A percentile compares a stretch with the other conserved stretches of the same genome.
These are phyloP conservation scores for Myriosclerotinia duriaeana DNA, from an alignment of 2,329 filamentous ascomycete species.

Conservation along the genomic window DNA sequence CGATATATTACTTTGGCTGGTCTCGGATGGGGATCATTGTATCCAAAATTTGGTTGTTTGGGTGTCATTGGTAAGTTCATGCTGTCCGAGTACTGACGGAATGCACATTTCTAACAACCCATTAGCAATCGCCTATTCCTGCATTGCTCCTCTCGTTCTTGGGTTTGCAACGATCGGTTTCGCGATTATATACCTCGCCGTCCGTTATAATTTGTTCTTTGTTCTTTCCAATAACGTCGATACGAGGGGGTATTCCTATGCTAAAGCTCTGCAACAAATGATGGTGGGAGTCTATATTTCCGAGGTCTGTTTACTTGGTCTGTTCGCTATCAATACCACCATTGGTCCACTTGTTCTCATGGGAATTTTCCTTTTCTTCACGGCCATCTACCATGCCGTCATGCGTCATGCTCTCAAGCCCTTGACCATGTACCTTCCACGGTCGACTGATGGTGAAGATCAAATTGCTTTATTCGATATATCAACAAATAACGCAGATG, in stretches of 20 bases:
- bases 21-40: constrained; percentile 78
- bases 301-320: constrained; percentile 77
- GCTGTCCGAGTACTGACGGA: not conserved
- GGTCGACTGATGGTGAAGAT: constrained; percentile 59
- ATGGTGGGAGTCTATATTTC: constrained; percentile 81
- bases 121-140: constrained; percentile 76
- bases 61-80: constrained; percentile 65
- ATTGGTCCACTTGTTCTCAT: constrained; percentile 72
- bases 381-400: constrained; percentile 69
- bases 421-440: constrained; percentile 73
- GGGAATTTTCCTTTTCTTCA: constrained; percentile 72
- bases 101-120: constrained; percentile 26
- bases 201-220: constrained; percentile 86
- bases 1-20: constrained; percentile 74
- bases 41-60: constrained; percentile 79
- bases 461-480: constrained; percentile 41
- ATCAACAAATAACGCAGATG: constrained; percentile 29
- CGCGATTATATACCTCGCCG: constrained; percentile 77
- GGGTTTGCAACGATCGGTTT: constrained; percentile 79
- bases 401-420: constrained; percentile 72
- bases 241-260: constrained; percentile 82
- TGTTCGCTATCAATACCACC: constrained; percentile 71
- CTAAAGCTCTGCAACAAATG: constrained; percentile 80
- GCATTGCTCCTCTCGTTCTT: constrained; percentile 81
- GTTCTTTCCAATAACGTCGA: constrained; percentile 80